Evolutionary conservation across 805 yeast genomes (phyloP).

Genomic region (Ascoidea asiatica): DNA sequence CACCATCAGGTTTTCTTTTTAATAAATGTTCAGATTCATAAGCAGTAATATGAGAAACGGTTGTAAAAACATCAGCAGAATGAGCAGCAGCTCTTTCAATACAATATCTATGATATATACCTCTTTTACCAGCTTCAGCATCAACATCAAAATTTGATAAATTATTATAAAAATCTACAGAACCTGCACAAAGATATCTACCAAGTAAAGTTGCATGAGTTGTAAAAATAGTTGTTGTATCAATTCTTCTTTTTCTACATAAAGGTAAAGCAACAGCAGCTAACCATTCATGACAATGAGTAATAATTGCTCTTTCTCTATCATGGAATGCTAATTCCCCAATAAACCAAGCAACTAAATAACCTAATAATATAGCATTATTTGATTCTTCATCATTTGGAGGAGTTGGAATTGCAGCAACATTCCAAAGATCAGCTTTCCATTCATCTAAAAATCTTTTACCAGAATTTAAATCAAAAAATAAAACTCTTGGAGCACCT

Average conservation of each 20-base stretch:
- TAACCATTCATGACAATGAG: conserved; percentile 96
- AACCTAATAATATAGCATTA: conserved; percentile 87
- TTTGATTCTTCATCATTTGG: conserved; percentile 78
- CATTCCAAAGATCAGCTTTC: conserved; percentile 87
- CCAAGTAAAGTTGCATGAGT: conserved; percentile 96
- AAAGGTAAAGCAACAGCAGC: conserved; percentile 94
- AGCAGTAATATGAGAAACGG: conserved; percentile 96
- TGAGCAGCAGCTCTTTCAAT: conserved; percentile 95
- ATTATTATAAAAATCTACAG: conserved; percentile 91
- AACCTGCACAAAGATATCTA: conserved; percentile 91
- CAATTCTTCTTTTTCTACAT: conserved; percentile 82
- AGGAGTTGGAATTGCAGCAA: conserved; percentile 90
- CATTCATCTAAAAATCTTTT: conserved; percentile 65
- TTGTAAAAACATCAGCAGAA: conserved; percentile 91
- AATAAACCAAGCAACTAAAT: conserved; percentile 90
- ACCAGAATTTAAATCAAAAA: conserved; percentile 79
- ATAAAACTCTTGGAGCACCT: conserved; percentile 88
- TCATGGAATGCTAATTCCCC: conserved; percentile 88
- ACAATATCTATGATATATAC: conserved; percentile 94
- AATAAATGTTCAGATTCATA: conserved; percentile 85
- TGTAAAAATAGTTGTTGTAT: conserved; percentile 89
- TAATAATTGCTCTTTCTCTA: conserved; percentile 74
- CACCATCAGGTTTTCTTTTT: conserved; percentile 96
- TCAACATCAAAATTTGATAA: conserved; percentile 85
- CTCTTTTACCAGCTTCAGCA: conserved; percentile 95